Evolutionary conservation across 441 rosid genomes (phyloP).

Genomic region (Francoa sonchifolia): DNA sequence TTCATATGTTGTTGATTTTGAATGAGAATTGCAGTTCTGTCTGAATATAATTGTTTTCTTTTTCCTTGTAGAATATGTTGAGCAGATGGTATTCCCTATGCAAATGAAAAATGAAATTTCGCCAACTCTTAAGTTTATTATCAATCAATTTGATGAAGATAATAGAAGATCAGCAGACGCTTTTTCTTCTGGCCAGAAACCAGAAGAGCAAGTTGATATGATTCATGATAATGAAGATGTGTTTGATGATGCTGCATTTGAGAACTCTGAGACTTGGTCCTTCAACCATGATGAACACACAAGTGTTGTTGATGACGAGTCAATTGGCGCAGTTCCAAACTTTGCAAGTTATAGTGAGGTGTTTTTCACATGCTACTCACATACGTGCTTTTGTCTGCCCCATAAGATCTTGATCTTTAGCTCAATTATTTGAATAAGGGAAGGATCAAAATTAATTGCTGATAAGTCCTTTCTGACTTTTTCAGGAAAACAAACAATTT

Average conservation of each 20-base stretch:
- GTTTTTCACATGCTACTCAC: slow-evolving; percentile 5
- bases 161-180: slow-evolving; percentile 44
- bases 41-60: slow-evolving; percentile 2
- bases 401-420: slow-evolving; percentile 1
- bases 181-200: slow-evolving; percentile 32
- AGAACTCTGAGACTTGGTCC: slow-evolving; percentile 29
- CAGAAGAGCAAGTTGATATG: slow-evolving; percentile 26
- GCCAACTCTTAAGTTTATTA: slow-evolving; percentile 51
- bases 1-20: neutral
- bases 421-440: slow-evolving; percentile 7
- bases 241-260: slow-evolving; percentile 39
- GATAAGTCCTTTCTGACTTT: slow-evolving; percentile 9
- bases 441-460: slow-evolving; percentile 1
- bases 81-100: slow-evolving; percentile 54
- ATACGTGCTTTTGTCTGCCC: slow-evolving; percentile 6
- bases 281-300: slow-evolving; percentile 41
- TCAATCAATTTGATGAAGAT: slow-evolving; percentile 61
- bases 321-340: slow-evolving; percentile 28
- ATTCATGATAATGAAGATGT: slow-evolving; percentile 26
- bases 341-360: slow-evolving; percentile 54
- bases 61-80: slow-evolving; percentile 45
- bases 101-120: slow-evolving; percentile 55
- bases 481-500: slow-evolving; percentile 40
- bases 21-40: slow-evolving; percentile 1
- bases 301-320: slow-evolving; percentile 33